Evolutionary conservation across 352 stramenopile genomes (phyloP).

Genomic region (Phytophthora ramorum): DNA sequence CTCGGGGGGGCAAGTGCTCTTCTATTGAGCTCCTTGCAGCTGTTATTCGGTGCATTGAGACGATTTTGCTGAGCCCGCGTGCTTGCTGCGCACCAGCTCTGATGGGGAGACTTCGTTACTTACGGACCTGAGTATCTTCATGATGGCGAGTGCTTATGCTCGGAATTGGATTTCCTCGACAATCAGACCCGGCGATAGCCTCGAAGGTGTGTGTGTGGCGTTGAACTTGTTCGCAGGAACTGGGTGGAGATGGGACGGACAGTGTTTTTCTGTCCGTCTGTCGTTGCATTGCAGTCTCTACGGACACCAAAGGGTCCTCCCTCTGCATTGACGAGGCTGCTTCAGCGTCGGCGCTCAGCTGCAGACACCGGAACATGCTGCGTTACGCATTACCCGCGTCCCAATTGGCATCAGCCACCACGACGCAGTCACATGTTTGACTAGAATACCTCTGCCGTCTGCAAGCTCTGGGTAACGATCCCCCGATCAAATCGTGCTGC

Average conservation of each 20-base stretch:
- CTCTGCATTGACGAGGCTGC: slow-evolving; percentile 8
- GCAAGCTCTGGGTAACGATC: not conserved
- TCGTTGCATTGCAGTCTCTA: slow-evolving; percentile 34
- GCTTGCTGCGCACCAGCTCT: slow-evolving; percentile 17
- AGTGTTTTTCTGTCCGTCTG: slow-evolving; percentile 21
- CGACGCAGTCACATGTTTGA: not conserved
- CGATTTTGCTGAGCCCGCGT: slow-evolving; percentile 15
- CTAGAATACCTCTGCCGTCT: slow-evolving; percentile 5
- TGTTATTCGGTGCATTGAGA: slow-evolving; percentile 1
- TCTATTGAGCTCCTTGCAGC: slow-evolving; percentile 8
- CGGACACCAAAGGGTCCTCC: slow-evolving; percentile 9
- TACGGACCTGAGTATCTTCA: slow-evolving; percentile 6
- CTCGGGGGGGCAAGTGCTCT: slow-evolving; percentile 16
- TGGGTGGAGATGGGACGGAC: slow-evolving; percentile 10
- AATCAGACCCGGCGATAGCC: slow-evolving; percentile 8
- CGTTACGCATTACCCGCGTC: slow-evolving; percentile 2
- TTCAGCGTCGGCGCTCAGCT: not conserved
- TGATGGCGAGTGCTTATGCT: not conserved
- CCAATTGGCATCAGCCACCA: not conserved
- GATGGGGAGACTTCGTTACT: slow-evolving; percentile 22
- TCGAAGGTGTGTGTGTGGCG: not conserved
- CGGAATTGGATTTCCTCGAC: slow-evolving; percentile 2
- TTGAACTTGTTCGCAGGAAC: slow-evolving; percentile 18
- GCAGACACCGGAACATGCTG: slow-evolving; percentile 9
- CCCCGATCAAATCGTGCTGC: not conserved